Evolutionary conservation across 495 filamentous ascomycete species (phyloP).

Genomic region (Glonium stellatum): DNA sequence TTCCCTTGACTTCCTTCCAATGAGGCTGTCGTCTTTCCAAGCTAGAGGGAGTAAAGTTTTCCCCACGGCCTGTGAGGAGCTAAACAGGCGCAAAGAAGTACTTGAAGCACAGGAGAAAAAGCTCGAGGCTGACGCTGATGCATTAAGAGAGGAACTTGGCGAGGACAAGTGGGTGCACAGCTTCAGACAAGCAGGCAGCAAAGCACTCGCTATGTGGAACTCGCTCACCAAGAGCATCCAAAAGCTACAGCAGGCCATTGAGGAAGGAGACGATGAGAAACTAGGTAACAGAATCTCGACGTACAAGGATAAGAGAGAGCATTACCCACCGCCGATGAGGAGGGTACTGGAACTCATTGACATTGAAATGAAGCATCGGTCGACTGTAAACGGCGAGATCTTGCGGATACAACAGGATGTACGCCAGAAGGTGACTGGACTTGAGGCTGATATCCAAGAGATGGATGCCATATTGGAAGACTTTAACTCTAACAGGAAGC

Average conservation of each 20-base stretch:
- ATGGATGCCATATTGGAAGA: slow-evolving; percentile 71
- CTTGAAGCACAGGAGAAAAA: slow-evolving; percentile 75
- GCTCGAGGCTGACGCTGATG: slow-evolving; percentile 80
- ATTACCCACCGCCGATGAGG: slow-evolving; percentile 92
- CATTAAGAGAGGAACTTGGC: slow-evolving; percentile 76
- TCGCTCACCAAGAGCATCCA: slow-evolving; percentile 77
- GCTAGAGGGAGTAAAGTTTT: slow-evolving; percentile 66
- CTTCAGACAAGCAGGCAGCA: slow-evolving; percentile 85
- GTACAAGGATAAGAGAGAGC: slow-evolving; percentile 90
- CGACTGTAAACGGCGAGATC: slow-evolving; percentile 94
- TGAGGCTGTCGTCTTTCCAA: slow-evolving; percentile 83
- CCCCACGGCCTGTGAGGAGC: slow-evolving; percentile 81
- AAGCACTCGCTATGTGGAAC: slow-evolving; percentile 91
- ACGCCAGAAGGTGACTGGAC: slow-evolving; percentile 64
- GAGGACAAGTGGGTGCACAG: slow-evolving; percentile 94
- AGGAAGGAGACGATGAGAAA: slow-evolving; percentile 61
- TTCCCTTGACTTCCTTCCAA: slow-evolving; percentile 93
- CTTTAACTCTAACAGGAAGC: slow-evolving; percentile 62
- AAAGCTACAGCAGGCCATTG: slow-evolving; percentile 75
- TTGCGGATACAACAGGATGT: slow-evolving; percentile 75
- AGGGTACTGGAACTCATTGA: slow-evolving; percentile 84
- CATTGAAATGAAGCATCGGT: slow-evolving; percentile 79
- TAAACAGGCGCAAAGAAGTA: slow-evolving; percentile 60
- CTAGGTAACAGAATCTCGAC: slow-evolving; percentile 78
- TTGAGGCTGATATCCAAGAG: slow-evolving; percentile 67